Evolutionary conservation across 257 asterid genomes (phyloP).

Genomic region (Cinchona pubescens): DNA sequence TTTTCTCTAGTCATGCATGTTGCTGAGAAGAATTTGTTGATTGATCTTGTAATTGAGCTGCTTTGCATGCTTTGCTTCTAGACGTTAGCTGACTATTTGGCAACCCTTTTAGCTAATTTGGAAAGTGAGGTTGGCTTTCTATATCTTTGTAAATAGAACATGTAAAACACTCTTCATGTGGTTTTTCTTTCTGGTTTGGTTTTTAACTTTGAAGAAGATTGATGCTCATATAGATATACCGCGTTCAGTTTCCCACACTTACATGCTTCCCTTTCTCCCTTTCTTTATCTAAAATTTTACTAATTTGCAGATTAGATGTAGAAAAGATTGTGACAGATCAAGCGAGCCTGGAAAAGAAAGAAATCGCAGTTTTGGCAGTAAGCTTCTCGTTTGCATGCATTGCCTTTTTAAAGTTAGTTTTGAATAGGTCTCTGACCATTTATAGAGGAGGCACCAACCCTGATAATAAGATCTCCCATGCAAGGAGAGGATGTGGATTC

Average conservation of each 20-base stretch:
- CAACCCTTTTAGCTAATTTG: background rate
- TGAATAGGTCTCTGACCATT: conserved; percentile 26
- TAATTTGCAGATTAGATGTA: conserved; percentile 64
- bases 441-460: conserved; percentile 30
- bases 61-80: background rate
- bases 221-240: background rate
- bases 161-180: background rate
- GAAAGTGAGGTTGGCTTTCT: background rate
- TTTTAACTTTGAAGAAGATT: background rate
- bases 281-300: conserved; percentile 3
- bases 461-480: conserved; percentile 25
- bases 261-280: conserved; percentile 7
- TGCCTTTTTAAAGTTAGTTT: conserved; percentile 48
- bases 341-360: conserved; percentile 60
- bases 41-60: background rate
- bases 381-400: conserved; percentile 55
- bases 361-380: conserved; percentile 48
- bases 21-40: background rate
- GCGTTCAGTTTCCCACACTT: background rate
- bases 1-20: background rate
- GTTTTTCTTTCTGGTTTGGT: background rate
- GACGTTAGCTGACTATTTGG: background rate
- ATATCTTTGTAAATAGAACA: background rate
- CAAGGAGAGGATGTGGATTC: conserved; percentile 61
- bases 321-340: conserved; percentile 61